phyloP scores from a whole-genome alignment of 441 rosid species.

The Erodium chrysanthum region DNA sequence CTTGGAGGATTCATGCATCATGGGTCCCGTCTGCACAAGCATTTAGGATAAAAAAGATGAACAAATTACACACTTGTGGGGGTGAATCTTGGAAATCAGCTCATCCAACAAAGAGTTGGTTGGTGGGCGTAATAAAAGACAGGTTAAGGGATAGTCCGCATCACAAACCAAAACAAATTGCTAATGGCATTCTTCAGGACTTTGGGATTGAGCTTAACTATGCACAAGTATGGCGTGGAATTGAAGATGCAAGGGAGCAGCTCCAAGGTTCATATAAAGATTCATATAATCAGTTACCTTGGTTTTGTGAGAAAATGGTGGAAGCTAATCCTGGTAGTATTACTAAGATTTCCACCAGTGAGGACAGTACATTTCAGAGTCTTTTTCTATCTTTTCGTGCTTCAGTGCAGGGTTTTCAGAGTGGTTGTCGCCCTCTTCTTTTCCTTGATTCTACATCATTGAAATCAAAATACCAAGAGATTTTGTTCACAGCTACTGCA shows the following conservation, averaged over 20 bases:
- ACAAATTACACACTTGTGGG: constrained; percentile 55
- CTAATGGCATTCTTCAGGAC: constrained; percentile 48
- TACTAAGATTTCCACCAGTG: constrained; percentile 42
- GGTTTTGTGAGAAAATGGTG: constrained; percentile 48
- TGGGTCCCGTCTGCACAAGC: constrained; percentile 65
- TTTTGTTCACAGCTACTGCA: constrained; percentile 66
- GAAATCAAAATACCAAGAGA: constrained; percentile 73
- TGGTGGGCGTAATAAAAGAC: constrained; percentile 70
- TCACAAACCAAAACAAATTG: constrained; percentile 75
- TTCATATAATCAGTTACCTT: constrained; percentile 59
- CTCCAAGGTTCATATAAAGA: constrained; percentile 76
- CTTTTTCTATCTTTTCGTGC: constrained; percentile 64
- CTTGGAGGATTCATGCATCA: constrained; percentile 76
- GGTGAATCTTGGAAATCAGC: constrained; percentile 78
- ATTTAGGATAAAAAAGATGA: constrained; percentile 60
- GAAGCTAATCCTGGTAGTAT: constrained; percentile 73
- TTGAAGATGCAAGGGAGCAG: constrained; percentile 77
- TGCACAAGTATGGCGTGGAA: constrained; percentile 73
- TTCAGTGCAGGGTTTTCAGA: constrained; percentile 53
- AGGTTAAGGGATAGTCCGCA: constrained; percentile 64
- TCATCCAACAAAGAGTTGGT: constrained; percentile 75
- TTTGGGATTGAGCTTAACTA: constrained; percentile 74
- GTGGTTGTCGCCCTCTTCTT: constrained; percentile 76
- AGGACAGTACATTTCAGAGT: constrained; percentile 55
- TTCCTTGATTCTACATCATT: constrained; percentile 65